Percentiles rank a stretch among this genome's conserved stretches.
These are phyloP conservation scores for Blechomonas ayalai DNA, from an alignment of 208 protist species.

Conservation along the genomic window DNA sequence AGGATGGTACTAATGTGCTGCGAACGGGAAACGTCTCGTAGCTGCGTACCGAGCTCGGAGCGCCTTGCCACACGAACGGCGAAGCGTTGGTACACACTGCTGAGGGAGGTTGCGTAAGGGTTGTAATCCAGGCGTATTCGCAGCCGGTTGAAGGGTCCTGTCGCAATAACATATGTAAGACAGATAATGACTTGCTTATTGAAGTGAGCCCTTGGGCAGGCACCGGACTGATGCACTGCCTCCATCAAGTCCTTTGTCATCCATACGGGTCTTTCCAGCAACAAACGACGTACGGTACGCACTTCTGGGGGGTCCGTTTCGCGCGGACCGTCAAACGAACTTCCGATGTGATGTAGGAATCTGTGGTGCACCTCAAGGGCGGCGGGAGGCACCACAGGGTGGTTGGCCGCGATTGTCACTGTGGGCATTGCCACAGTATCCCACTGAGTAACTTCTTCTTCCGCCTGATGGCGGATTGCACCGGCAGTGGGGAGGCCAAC, in stretches of 20 bases:
- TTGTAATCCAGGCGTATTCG: constrained; percentile 70
- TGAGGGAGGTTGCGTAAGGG: constrained; percentile 33
- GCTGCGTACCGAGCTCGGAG: constrained; percentile 44
- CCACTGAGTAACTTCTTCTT: constrained; percentile 2
- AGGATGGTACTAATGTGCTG: constrained; percentile 35
- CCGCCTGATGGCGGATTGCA: too few species aligned
- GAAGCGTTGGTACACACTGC: constrained; percentile 40
- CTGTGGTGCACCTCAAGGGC: constrained; percentile 21
- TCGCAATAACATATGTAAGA: constrained; percentile 63
- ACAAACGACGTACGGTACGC: constrained; percentile 24
- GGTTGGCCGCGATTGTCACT: constrained; percentile 19
- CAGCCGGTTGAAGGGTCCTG: constrained; percentile 74
- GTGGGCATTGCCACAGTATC: constrained; percentile 27
- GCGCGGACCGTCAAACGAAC: constrained; percentile 9
- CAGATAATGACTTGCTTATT: constrained; percentile 60
- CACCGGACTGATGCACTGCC: constrained; percentile 50
- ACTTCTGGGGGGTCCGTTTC: constrained; percentile 43
- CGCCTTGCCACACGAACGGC: constrained; percentile 41
- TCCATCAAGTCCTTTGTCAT: constrained; percentile 31
- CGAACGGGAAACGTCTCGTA: constrained; percentile 65
- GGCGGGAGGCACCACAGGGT: constrained; percentile 23
- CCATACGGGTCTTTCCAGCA: constrained; percentile 63
- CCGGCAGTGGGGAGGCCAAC: too few species aligned
- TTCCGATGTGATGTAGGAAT: constrained; percentile 6
- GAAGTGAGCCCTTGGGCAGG: constrained; percentile 47